Percentiles rank a stretch among this genome's conserved stretches.
phyloP scores from a whole-genome alignment of 441 rosid genomes.

The Pelargonium fulgidum region DNA sequence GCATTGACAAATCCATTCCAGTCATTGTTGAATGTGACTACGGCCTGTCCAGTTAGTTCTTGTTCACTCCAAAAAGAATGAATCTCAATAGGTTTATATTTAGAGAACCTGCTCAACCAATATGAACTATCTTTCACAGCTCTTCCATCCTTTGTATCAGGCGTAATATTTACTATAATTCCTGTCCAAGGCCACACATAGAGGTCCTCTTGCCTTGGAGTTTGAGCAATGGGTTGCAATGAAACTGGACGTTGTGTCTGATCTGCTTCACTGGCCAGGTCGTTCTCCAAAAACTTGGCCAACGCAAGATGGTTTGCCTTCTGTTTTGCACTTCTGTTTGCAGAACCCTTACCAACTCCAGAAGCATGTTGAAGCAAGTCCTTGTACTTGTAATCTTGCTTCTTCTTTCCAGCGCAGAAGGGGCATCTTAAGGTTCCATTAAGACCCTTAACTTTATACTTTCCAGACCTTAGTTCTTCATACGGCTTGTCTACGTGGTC shows the following conservation, averaged over 20 bases:
- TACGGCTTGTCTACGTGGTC: slow-evolving; percentile 55
- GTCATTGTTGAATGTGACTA: slow-evolving; percentile 46
- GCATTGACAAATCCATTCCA: slow-evolving; percentile 61
- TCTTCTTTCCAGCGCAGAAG: slow-evolving; percentile 77
- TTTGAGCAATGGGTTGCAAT: slow-evolving; percentile 22
- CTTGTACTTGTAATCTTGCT: slow-evolving; percentile 65
- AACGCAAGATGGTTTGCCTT: slow-evolving; percentile 78
- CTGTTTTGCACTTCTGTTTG: slow-evolving; percentile 55
- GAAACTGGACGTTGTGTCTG: slow-evolving; percentile 23
- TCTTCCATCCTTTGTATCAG: slow-evolving; percentile 22
- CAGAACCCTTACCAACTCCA: slow-evolving; percentile 72
- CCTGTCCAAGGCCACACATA: slow-evolving; percentile 91
- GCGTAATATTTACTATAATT: slow-evolving; percentile 36
- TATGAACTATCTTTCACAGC: slow-evolving; percentile 30
- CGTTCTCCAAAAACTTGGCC: slow-evolving; percentile 49
- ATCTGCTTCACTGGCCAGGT: slow-evolving; percentile 47
- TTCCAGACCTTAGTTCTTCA: slow-evolving; percentile 37
- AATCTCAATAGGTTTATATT: slow-evolving; percentile 51
- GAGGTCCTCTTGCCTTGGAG: slow-evolving; percentile 31
- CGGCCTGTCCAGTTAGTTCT: slow-evolving; percentile 34
- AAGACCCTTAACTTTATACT: slow-evolving; percentile 44
- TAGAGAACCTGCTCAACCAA: slow-evolving; percentile 51
- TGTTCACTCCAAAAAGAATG: slow-evolving; percentile 40
- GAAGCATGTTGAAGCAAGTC: slow-evolving; percentile 79
- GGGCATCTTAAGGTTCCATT: slow-evolving; percentile 66